These are phyloP conservation scores for Sicyos baderoa DNA, from an alignment of 306 rosid species.

Conservation along the genomic window DNA sequence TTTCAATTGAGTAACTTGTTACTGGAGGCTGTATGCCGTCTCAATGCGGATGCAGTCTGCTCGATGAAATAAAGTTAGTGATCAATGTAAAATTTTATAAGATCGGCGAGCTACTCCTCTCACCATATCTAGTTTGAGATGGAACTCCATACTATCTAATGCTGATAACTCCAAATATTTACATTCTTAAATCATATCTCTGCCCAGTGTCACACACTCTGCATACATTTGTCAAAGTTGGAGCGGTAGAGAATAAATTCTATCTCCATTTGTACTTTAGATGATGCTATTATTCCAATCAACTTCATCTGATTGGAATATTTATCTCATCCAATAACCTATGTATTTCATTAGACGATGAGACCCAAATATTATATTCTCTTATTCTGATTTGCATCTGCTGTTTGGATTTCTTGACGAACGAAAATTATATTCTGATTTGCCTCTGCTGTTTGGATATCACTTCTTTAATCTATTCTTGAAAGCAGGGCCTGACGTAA, in stretches of 20 bases:
- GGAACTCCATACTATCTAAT: no score
- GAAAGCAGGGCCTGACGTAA: background rate
- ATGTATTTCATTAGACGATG: background rate
- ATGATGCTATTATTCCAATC: background rate
- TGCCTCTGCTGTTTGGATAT: background rate
- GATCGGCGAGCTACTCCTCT: no score
- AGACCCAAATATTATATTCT: background rate
- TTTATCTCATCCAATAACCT: background rate
- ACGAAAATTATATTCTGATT: background rate
- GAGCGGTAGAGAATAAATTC: background rate
- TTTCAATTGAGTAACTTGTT: background rate
- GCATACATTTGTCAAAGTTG: background rate
- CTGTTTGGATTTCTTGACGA: background rate
- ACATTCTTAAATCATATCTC: background rate
- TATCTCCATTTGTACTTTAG: background rate
- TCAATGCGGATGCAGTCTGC: constrained; percentile 16
- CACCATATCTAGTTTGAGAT: no score
- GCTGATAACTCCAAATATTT: background rate
- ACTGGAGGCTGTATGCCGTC: constrained; percentile 3
- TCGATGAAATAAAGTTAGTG: background rate
- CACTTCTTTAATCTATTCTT: background rate
- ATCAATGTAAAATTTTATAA: background rate
- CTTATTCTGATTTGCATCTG: background rate
- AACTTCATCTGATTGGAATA: background rate
- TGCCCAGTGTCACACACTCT: background rate